Percentiles rank a stretch among this genome's conserved stretches.
These are phyloP conservation scores for Yamadazyma ubonensis DNA, from an alignment of 805 yeast species.

Conservation along the genomic window DNA sequence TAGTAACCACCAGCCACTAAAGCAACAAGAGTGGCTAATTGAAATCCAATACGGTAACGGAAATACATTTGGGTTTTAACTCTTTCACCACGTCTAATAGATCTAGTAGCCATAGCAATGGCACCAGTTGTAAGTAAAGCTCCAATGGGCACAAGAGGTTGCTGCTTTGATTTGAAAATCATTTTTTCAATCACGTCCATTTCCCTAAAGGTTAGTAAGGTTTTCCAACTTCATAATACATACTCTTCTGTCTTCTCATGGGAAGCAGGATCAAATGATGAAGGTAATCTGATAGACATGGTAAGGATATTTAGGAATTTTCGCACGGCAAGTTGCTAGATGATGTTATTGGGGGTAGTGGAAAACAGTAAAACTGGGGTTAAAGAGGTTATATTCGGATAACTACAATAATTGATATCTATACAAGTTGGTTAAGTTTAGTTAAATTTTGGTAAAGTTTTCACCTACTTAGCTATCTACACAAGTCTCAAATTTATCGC, in stretches of 20 bases:
- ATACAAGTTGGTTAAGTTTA: too few species aligned
- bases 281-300: conserved; percentile 37
- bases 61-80: conserved; percentile 81
- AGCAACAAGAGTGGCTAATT: conserved; percentile 79
- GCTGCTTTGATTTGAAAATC: conserved; percentile 67
- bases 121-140: conserved; percentile 77
- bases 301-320: not conserved
- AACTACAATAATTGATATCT: too few species aligned
- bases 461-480: too few species aligned
- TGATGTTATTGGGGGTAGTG: not conserved
- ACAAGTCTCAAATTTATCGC: too few species aligned
- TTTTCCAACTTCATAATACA: conserved; percentile 22
- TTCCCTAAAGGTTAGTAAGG: conserved; percentile 26
- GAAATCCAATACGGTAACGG: conserved; percentile 86
- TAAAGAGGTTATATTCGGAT: too few species aligned
- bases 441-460: too few species aligned
- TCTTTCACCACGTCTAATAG: conserved; percentile 70
- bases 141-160: conserved; percentile 88
- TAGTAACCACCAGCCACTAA: conserved; percentile 75
- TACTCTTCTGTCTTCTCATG: conserved; percentile 42
- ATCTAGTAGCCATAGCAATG: conserved; percentile 72
- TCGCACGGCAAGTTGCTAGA: not conserved
- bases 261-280: conserved; percentile 43
- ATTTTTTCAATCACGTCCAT: conserved; percentile 54
- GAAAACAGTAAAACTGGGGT: too few species aligned